These are phyloP conservation scores for Adansonia gregorii DNA, from an alignment of 441 rosid species.

Conservation along the genomic window DNA sequence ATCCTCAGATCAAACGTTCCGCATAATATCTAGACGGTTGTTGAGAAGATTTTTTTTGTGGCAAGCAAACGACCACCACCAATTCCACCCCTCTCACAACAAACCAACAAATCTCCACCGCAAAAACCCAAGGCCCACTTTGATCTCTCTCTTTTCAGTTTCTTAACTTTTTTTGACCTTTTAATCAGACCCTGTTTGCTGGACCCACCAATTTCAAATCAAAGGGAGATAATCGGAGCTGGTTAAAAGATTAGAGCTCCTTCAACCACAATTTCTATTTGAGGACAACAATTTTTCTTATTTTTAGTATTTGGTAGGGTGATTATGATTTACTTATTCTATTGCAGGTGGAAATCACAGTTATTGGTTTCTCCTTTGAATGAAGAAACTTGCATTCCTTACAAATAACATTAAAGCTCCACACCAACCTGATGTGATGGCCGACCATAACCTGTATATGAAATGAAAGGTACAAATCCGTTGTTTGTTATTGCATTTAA, in stretches of 20 bases:
- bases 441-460: background rate
- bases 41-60: conserved; percentile 14
- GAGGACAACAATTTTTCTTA: background rate
- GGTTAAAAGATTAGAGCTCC: too few species aligned
- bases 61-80: background rate
- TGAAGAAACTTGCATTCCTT: background rate
- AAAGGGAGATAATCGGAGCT: background rate
- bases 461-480: background rate
- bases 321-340: background rate
- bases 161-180: background rate
- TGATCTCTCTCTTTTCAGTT: conserved; percentile 11
- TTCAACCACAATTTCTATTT: conserved; percentile 30
- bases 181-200: background rate
- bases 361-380: background rate
- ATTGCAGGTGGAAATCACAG: background rate
- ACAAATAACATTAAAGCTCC: background rate
- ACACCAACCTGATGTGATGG: conserved; percentile 29
- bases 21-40: conserved; percentile 15
- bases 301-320: background rate
- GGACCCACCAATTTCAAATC: background rate
- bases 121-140: conserved; percentile 19
- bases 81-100: background rate
- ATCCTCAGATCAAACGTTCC: conserved; percentile 22
- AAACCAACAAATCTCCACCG: conserved; percentile 11
- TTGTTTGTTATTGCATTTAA: background rate